phyloP scores from a whole-genome alignment of 768 basidiomycete genomes.

The Pisolithus orientalis region DNA sequence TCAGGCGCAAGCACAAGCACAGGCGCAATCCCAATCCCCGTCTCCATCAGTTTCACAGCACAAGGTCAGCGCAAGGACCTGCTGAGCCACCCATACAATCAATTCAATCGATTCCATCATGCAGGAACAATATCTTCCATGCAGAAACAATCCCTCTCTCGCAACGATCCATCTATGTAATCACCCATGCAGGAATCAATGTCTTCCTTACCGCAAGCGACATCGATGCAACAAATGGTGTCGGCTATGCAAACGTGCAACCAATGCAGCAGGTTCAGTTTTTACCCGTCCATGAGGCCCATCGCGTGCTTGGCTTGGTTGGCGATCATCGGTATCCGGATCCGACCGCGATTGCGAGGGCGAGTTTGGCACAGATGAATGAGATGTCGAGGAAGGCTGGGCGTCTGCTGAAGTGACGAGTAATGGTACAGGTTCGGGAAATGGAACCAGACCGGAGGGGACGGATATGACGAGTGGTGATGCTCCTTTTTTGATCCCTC shows the following conservation, averaged over 20 bases:
- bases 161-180: no score
- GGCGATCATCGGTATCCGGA: conserved; percentile 34
- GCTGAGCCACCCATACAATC: neutral
- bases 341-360: conserved; percentile 52
- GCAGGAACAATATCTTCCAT: neutral
- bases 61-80: neutral
- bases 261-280: conserved; percentile 31
- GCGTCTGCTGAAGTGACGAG: conserved; percentile 11
- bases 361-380: conserved; percentile 71
- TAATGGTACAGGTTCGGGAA: neutral
- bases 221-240: neutral
- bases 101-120: neutral
- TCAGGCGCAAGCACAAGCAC: conserved; percentile 1
- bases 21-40: neutral
- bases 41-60: neutral
- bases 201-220: neutral
- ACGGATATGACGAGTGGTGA: conserved; percentile 21
- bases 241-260: neutral
- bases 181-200: neutral
- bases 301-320: conserved; percentile 38
- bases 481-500: conserved; percentile 23
- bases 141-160: no score
- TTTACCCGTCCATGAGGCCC: conserved; percentile 51
- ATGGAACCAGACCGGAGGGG: neutral
- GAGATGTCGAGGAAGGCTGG: conserved; percentile 65